Conservation (phyloP, 75 land plant species). For the Cupressus sempervirens region DNA sequence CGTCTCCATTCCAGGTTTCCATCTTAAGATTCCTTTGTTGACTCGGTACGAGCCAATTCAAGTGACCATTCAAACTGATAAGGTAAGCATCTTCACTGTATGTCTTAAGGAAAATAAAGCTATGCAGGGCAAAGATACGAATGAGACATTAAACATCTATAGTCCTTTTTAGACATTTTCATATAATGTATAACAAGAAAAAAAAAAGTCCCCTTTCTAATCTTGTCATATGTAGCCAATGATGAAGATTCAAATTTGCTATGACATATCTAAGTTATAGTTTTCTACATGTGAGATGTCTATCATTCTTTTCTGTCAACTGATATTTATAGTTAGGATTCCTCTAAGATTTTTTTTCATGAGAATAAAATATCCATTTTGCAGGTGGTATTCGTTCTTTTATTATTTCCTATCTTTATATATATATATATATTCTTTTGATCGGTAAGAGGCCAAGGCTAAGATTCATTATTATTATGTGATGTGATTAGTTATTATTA, state of each 20-base stretch:
- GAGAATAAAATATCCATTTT: neutral
- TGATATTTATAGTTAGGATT: neutral
- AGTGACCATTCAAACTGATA: slow-evolving; percentile 91
- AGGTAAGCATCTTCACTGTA: slow-evolving; percentile 33
- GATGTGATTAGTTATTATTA: too few relatives aligned
- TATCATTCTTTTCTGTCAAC: neutral
- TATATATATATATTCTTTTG: too few relatives aligned
- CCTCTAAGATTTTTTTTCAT: neutral
- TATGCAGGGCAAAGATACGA: neutral
- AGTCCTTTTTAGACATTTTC: neutral
- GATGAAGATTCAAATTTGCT: neutral
- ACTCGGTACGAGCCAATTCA: slow-evolving; percentile 87
- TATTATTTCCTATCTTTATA: neutral
- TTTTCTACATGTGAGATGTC: neutral
- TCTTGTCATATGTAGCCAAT: neutral
- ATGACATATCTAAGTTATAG: neutral
- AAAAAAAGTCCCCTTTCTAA: neutral
- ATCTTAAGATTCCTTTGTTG: slow-evolving; percentile 60
- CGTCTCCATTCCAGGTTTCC: slow-evolving; percentile 60
- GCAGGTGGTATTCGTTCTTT: neutral
- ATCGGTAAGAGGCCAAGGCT: too few relatives aligned
- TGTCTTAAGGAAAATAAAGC: neutral
- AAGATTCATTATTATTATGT: too few relatives aligned
- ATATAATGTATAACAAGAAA: neutral
- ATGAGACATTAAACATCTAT: neutral